These are phyloP conservation scores for Lagenidium sp. DNA, from an alignment of 352 stramenopile genomes.

Conservation along the genomic window DNA sequence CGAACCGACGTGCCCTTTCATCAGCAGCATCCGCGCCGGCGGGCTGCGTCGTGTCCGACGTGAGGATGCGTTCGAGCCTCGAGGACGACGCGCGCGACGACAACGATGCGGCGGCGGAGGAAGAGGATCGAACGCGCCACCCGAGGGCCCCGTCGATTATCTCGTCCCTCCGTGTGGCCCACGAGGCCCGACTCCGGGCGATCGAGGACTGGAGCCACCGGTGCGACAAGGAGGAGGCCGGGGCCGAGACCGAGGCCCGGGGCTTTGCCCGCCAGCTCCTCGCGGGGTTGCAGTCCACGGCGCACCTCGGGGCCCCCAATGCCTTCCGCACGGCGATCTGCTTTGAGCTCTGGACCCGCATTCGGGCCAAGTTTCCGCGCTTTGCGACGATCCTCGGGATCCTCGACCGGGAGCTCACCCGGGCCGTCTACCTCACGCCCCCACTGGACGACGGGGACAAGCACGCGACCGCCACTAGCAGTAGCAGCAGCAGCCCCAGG, in stretches of 20 bases:
- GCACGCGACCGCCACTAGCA: neutral
- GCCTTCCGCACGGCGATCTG: constrained; percentile 47
- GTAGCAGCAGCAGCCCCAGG: neutral
- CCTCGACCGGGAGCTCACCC: constrained; percentile 24
- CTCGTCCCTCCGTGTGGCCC: too few relatives aligned
- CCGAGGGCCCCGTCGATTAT: too few relatives aligned
- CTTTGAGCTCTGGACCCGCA: constrained; percentile 33
- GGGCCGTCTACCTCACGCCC: constrained; percentile 29
- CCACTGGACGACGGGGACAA: too few relatives aligned
- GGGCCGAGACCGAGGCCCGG: constrained; percentile 3
- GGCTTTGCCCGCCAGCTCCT: constrained; percentile 38
- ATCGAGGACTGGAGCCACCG: constrained; percentile 8
- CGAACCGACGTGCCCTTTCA: too few relatives aligned
- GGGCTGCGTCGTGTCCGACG: too few relatives aligned
- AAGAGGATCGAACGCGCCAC: too few relatives aligned
- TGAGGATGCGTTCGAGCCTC: too few relatives aligned
- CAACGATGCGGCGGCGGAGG: too few relatives aligned
- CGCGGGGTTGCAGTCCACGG: constrained; percentile 36
- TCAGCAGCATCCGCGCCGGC: too few relatives aligned
- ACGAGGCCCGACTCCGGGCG: too few relatives aligned
- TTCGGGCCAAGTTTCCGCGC: constrained; percentile 35
- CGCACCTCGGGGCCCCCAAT: constrained; percentile 44
- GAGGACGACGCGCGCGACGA: too few relatives aligned
- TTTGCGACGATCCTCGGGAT: constrained; percentile 31
- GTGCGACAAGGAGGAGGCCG: constrained; percentile 5